Evolutionary conservation across 2,329 filamentous ascomycete genomes (phyloP).

Genomic region (Samsoniella hepiali): DNA sequence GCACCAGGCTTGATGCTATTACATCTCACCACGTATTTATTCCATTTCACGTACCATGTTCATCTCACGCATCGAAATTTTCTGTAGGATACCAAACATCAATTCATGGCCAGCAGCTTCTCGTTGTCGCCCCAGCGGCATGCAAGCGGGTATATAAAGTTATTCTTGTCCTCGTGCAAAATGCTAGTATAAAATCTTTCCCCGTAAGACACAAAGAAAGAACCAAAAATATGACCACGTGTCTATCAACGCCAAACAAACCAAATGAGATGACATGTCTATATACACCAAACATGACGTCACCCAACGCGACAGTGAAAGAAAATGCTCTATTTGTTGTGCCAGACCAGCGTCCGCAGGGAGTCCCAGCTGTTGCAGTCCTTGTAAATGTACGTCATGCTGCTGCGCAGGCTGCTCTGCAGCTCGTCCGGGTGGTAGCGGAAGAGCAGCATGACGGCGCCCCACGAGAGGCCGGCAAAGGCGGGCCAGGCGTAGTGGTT

Average conservation of each 20-base stretch:
- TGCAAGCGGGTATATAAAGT: neutral
- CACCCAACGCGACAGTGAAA: neutral
- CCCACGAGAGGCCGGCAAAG: constrained; percentile 91
- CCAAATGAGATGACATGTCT: neutral
- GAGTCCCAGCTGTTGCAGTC: constrained; percentile 90
- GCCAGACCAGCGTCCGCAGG: constrained; percentile 77
- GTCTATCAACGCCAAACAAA: constrained; percentile 1
- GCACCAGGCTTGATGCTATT: too few relatives aligned
- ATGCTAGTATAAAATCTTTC: constrained; percentile 5
- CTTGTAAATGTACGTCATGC: constrained; percentile 95
- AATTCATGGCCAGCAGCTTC: too few relatives aligned
- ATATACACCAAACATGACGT: neutral
- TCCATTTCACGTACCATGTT: too few relatives aligned
- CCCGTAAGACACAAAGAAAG: neutral
- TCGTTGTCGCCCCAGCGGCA: neutral
- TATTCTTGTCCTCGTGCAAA: constrained; percentile 5
- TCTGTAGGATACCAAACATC: too few relatives aligned
- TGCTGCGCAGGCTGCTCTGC: constrained; percentile 85
- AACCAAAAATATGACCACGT: neutral
- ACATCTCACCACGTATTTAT: too few relatives aligned
- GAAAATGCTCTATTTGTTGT: constrained; percentile 64
- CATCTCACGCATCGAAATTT: too few relatives aligned
- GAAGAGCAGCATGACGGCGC: constrained; percentile 92
- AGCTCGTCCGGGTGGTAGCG: constrained; percentile 86
- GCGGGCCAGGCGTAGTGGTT: constrained; percentile 80